Conservation (phyloP, 148 eudicot genomes). For the Cornus kousa region DNA sequence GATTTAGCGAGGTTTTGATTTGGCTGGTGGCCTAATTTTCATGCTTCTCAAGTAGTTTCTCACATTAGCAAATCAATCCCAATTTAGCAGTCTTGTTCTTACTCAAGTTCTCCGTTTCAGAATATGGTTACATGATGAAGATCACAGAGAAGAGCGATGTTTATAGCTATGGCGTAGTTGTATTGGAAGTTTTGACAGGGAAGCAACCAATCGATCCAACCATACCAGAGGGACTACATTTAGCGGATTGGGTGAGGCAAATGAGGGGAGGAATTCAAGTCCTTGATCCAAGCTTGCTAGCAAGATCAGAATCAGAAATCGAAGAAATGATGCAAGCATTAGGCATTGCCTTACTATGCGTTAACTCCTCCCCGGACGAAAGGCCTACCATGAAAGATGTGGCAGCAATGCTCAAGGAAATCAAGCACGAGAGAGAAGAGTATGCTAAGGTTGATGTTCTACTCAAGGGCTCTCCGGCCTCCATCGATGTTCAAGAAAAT, state of each 20-base stretch:
- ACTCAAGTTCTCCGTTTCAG: constrained; percentile 26
- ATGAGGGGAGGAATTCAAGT: constrained; percentile 43
- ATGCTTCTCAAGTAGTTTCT: not conserved
- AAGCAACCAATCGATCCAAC: constrained; percentile 94
- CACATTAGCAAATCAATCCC: not conserved
- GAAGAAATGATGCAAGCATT: constrained; percentile 65
- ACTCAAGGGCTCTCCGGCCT: constrained; percentile 33
- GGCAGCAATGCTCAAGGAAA: constrained; percentile 71
- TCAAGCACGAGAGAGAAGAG: constrained; percentile 59
- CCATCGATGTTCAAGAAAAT: constrained; percentile 8
- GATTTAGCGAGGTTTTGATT: not conserved
- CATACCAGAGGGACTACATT: constrained; percentile 62
- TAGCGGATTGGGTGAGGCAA: constrained; percentile 64
- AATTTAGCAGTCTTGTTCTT: not conserved
- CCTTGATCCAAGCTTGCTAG: constrained; percentile 37
- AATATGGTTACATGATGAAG: constrained; percentile 81
- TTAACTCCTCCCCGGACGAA: constrained; percentile 53
- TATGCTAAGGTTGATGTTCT: constrained; percentile 38
- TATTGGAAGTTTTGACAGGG: constrained; percentile 77
- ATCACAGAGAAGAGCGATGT: constrained; percentile 94
- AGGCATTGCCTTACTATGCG: constrained; percentile 61
- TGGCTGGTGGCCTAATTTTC: not conserved
- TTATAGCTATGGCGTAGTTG: constrained; percentile 83
- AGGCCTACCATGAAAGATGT: constrained; percentile 76
- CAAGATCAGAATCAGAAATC: constrained; percentile 47